Percentiles rank a stretch among this genome's conserved stretches.
phyloP scores from a whole-genome alignment of 257 asterid species.

The Gentiana macrophylla region DNA sequence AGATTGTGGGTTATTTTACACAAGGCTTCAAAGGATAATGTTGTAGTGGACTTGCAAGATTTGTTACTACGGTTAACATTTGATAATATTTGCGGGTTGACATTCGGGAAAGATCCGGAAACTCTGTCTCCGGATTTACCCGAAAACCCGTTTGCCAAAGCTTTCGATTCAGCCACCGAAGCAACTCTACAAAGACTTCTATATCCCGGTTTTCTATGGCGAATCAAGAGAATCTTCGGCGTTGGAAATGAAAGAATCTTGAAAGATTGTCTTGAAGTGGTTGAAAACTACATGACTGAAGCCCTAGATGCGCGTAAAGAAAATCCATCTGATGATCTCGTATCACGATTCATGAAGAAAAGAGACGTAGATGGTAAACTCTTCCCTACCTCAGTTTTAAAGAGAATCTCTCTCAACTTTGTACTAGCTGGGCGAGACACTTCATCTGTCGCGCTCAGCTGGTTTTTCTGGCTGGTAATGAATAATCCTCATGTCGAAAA shows the following conservation, averaged over 20 bases:
- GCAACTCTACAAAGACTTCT: slow-evolving; percentile 66
- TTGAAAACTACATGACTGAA: slow-evolving; percentile 68
- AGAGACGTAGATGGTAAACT: slow-evolving; percentile 45
- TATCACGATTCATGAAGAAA: slow-evolving; percentile 72
- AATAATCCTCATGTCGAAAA: slow-evolving; percentile 43
- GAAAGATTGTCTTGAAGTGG: slow-evolving; percentile 37
- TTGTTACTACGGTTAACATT: slow-evolving; percentile 58
- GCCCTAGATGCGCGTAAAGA: slow-evolving; percentile 58
- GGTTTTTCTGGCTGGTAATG: slow-evolving; percentile 84
- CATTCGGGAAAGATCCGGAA: slow-evolving; percentile 79
- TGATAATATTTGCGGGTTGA: slow-evolving; percentile 77
- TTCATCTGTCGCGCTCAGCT: slow-evolving; percentile 80
- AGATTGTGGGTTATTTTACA: slow-evolving; percentile 62
- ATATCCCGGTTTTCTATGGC: slow-evolving; percentile 68
- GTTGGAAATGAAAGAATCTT: slow-evolving; percentile 51
- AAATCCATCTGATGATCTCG: slow-evolving; percentile 58
- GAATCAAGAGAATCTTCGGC: slow-evolving; percentile 45
- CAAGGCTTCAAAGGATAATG: slow-evolving; percentile 39
- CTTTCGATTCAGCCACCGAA: slow-evolving; percentile 80
- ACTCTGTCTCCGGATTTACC: slow-evolving; percentile 68
- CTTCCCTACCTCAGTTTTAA: slow-evolving; percentile 38
- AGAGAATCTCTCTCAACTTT: slow-evolving; percentile 70
- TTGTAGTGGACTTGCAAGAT: slow-evolving; percentile 60
- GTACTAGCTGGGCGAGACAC: slow-evolving; percentile 84
- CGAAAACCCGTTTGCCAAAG: slow-evolving; percentile 56